Conservation (phyloP, 805 yeast genomes). For the Saturnispora hagleri region DNA sequence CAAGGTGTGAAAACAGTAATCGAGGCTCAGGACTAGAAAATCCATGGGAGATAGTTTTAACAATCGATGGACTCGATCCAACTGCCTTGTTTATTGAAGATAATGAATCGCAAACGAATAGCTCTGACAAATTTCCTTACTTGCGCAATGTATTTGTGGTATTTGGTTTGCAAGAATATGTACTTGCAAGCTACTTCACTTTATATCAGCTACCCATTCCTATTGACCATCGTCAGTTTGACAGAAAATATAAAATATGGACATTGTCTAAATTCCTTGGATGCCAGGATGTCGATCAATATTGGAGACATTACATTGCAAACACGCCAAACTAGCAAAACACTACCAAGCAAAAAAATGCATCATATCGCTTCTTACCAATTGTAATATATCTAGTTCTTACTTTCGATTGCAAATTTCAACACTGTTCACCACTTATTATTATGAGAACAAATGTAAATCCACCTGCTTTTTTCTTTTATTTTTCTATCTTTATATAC, state of each 20-base stretch:
- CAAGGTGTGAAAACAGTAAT: slow-evolving; percentile 18
- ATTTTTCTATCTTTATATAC: not conserved
- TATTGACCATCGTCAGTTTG: slow-evolving; percentile 1
- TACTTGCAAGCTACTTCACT: slow-evolving; percentile 1
- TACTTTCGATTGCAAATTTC: not conserved
- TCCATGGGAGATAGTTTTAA: slow-evolving; percentile 24
- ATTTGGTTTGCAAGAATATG: slow-evolving; percentile 12
- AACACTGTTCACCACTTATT: not conserved
- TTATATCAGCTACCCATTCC: slow-evolving; percentile 4
- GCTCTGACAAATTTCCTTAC: slow-evolving; percentile 13
- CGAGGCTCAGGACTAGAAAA: slow-evolving; percentile 25
- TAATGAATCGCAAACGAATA: not conserved
- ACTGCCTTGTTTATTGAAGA: slow-evolving; percentile 4
- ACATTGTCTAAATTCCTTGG: slow-evolving; percentile 25
- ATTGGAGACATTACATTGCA: slow-evolving; percentile 18
- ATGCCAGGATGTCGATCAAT: slow-evolving; percentile 24
- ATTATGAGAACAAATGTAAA: not conserved
- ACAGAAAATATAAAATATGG: slow-evolving; percentile 15
- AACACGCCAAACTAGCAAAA: not conserved
- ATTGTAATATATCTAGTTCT: not conserved
- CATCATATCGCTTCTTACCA: not conserved
- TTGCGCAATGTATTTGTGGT: slow-evolving; percentile 19
- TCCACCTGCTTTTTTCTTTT: not conserved
- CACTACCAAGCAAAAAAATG: not conserved
- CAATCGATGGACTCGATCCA: slow-evolving; percentile 21